A percentile compares a stretch with the other conserved stretches of the same genome.
Conservation (phyloP, 345 rosid genomes). For the Microcos paniculata region DNA sequence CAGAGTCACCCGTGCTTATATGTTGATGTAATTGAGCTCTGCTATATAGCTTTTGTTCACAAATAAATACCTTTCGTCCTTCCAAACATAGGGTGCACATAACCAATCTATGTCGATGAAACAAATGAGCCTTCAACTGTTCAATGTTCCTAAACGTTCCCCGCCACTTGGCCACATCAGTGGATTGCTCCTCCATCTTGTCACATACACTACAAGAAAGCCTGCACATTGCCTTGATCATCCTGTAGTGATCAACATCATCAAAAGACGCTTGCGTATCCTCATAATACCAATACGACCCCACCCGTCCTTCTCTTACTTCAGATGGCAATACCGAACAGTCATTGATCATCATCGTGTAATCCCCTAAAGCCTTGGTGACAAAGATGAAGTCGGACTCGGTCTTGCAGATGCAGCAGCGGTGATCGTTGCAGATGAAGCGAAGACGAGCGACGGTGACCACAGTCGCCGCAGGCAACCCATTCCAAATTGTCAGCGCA, state of each 20-base stretch:
- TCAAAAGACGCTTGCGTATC: constrained; percentile 85
- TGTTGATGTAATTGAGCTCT: constrained; percentile 87
- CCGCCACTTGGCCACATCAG: constrained; percentile 58
- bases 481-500: constrained; percentile 89
- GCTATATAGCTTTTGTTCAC: constrained; percentile 85
- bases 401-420: constrained; percentile 83
- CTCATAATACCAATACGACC: constrained; percentile 82
- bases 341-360: constrained; percentile 83
- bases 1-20: constrained; percentile 82
- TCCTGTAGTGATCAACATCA: constrained; percentile 85
- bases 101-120: constrained; percentile 69
- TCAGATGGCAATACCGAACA: constrained; percentile 75
- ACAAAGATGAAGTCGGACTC: constrained; percentile 54
- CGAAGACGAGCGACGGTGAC: constrained; percentile 89
- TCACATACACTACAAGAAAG: constrained; percentile 90
- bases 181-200: constrained; percentile 56
- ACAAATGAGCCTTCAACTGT: constrained; percentile 92
- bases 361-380: constrained; percentile 98
- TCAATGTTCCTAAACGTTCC: constrained; percentile 73
- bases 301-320: constrained; percentile 78
- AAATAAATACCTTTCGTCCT: constrained; percentile 96
- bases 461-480: constrained; percentile 91
- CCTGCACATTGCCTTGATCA: constrained; percentile 99
- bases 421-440: constrained; percentile 77
- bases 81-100: constrained; percentile 94